A percentile compares a stretch with the other conserved stretches of the same genome.
phyloP scores from a whole-genome alignment of 352 stramenopile species.

The Phytophthora cactorum region DNA sequence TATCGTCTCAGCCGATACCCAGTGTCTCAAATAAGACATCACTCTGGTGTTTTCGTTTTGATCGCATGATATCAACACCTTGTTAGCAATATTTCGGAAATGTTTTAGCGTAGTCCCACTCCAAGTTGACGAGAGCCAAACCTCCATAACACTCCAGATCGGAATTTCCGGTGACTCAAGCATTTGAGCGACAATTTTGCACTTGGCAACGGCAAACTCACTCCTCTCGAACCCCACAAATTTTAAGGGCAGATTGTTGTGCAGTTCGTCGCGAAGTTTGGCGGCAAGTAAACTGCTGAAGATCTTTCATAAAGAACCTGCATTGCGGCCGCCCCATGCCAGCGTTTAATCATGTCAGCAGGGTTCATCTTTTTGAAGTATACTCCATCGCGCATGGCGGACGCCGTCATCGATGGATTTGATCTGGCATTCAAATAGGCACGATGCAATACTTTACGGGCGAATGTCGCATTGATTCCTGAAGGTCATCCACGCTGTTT shows the following conservation, averaged over 20 bases:
- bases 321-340: slow-evolving; percentile 31
- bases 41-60: slow-evolving; percentile 28
- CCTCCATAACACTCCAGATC: slow-evolving; percentile 2
- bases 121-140: slow-evolving; percentile 8
- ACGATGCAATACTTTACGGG: slow-evolving; percentile 24
- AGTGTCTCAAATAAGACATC: slow-evolving; percentile 31
- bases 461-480: slow-evolving; percentile 23
- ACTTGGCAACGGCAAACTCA: slow-evolving; percentile 7
- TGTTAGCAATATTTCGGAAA: slow-evolving; percentile 10
- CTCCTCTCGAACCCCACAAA: slow-evolving; percentile 10
- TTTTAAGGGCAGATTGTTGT: not conserved
- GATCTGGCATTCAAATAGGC: slow-evolving; percentile 24
- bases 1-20: slow-evolving; percentile 24
- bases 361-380: slow-evolving; percentile 6
- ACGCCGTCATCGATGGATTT: slow-evolving; percentile 21
- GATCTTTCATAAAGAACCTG: slow-evolving; percentile 10
- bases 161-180: not conserved
- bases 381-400: slow-evolving; percentile 9
- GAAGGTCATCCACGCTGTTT: slow-evolving; percentile 31
- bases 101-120: not conserved
- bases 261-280: slow-evolving; percentile 2
- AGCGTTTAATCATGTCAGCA: slow-evolving; percentile 24
- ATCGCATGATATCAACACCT: slow-evolving; percentile 7
- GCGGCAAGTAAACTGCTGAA: slow-evolving; percentile 31
- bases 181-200: slow-evolving; percentile 9